Percentiles rank a stretch among this genome's conserved stretches.
phyloP scores from a whole-genome alignment of 2,329 filamentous ascomycete species.

The Aspergillaceae sp. region DNA sequence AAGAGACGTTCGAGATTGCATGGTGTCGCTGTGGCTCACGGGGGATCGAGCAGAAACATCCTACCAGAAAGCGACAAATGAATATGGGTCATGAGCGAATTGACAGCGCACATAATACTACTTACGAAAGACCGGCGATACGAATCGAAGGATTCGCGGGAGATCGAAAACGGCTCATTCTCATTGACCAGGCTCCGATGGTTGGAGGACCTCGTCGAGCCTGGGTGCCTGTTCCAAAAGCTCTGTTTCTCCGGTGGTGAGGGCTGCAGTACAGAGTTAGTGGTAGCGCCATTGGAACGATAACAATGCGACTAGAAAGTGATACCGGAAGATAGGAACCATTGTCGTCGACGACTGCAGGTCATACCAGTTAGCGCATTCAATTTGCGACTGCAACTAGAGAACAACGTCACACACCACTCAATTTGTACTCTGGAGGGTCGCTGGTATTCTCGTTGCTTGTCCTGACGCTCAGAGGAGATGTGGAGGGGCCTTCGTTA shows the following conservation, averaged over 20 bases:
- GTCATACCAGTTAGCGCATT: slow-evolving; percentile 14
- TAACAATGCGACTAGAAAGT: neutral
- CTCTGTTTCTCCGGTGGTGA: slow-evolving; percentile 78
- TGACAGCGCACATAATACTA: slow-evolving; percentile 10
- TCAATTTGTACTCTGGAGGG: slow-evolving; percentile 69
- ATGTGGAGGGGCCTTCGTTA: slow-evolving; percentile 39
- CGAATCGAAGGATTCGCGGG: slow-evolving; percentile 91
- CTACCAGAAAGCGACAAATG: slow-evolving; percentile 37
- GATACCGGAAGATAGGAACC: slow-evolving; percentile 87
- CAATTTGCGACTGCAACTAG: slow-evolving; percentile 9
- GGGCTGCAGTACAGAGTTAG: slow-evolving; percentile 46
- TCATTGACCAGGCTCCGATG: slow-evolving; percentile 62
- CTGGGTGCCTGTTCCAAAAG: slow-evolving; percentile 57
- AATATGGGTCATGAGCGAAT: neutral
- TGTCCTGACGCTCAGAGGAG: slow-evolving; percentile 51
- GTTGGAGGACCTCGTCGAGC: slow-evolving; percentile 44
- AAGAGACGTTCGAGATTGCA: slow-evolving; percentile 64
- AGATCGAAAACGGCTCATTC: slow-evolving; percentile 90
- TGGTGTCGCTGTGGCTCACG: slow-evolving; percentile 51
- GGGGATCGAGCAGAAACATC: slow-evolving; percentile 87
- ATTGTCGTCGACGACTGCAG: slow-evolving; percentile 83
- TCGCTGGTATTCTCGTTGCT: slow-evolving; percentile 51
- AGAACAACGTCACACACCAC: slow-evolving; percentile 47
- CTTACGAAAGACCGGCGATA: slow-evolving; percentile 91
- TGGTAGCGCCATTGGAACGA: slow-evolving; percentile 2